phyloP scores from a whole-genome alignment of 306 rosid species.

The Fragaria iinumae region DNA sequence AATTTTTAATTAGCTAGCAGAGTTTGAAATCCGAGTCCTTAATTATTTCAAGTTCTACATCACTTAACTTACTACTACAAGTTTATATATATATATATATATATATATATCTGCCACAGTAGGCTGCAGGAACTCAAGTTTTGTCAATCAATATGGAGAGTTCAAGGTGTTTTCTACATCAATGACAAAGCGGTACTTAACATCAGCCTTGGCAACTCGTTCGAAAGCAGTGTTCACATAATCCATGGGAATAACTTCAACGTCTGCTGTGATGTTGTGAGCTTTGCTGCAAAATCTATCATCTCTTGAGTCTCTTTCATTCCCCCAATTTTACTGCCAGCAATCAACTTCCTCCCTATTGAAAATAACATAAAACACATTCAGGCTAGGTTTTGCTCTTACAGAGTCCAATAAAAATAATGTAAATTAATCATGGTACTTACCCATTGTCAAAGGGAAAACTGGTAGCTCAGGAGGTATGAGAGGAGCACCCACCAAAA shows the following conservation, averaged over 20 bases:
- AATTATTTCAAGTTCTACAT: too few species aligned
- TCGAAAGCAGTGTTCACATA: constrained; percentile 53
- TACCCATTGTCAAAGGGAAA: constrained; percentile 30
- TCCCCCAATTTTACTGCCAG: constrained; percentile 36
- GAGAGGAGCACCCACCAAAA: constrained; percentile 30
- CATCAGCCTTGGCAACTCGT: constrained; percentile 41
- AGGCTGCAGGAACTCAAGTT: too few species aligned
- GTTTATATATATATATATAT: too few species aligned
- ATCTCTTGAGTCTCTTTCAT: constrained; percentile 40
- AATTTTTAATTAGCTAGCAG: too few species aligned
- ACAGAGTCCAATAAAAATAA: too few species aligned
- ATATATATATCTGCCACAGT: too few species aligned
- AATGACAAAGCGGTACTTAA: constrained; percentile 53
- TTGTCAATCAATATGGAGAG: background rate
- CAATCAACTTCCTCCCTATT: constrained; percentile 22
- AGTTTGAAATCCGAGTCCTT: too few species aligned
- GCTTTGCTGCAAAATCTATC: constrained; percentile 54
- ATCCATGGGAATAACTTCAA: constrained; percentile 44
- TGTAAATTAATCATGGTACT: background rate
- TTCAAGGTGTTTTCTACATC: constrained; percentile 33
- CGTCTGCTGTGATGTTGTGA: constrained; percentile 41
- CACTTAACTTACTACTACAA: too few species aligned
- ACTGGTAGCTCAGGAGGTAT: constrained; percentile 30
- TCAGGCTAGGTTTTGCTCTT: background rate
- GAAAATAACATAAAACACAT: background rate